phyloP scores from a whole-genome alignment of 768 basidiomycete species.

The Amyloporia xantha region DNA sequence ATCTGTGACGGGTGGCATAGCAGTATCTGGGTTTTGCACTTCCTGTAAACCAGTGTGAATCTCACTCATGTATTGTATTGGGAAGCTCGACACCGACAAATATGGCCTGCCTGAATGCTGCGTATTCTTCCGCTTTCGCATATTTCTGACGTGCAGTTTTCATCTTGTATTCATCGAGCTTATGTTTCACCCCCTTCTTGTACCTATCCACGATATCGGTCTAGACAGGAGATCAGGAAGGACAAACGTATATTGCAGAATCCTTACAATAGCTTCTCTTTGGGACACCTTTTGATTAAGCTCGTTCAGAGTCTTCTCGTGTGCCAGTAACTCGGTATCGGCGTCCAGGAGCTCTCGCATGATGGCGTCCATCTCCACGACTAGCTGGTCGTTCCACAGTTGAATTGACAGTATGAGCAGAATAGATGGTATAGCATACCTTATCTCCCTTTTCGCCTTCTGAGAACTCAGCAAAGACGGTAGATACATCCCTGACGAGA shows the following conservation, averaged over 20 bases:
- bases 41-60: slow-evolving; percentile 41
- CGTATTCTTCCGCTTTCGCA: slow-evolving; percentile 52
- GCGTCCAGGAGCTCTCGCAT: slow-evolving; percentile 70
- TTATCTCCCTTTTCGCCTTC: slow-evolving; percentile 46
- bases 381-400: slow-evolving; percentile 41
- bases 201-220: slow-evolving; percentile 47
- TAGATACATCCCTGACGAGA: slow-evolving; percentile 46
- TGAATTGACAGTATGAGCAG: too few species aligned
- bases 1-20: slow-evolving; percentile 49
- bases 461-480: slow-evolving; percentile 55
- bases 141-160: slow-evolving; percentile 80
- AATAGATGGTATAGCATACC: slow-evolving; percentile 30
- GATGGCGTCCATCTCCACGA: slow-evolving; percentile 54
- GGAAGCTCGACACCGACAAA: slow-evolving; percentile 42
- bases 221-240: slow-evolving; percentile 29
- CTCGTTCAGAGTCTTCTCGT: slow-evolving; percentile 46
- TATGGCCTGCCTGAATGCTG: slow-evolving; percentile 54
- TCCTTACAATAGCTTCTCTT: slow-evolving; percentile 56
- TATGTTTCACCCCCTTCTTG: slow-evolving; percentile 34
- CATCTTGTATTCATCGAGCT: slow-evolving; percentile 39
- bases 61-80: background rate
- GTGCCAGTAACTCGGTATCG: slow-evolving; percentile 49
- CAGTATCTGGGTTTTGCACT: slow-evolving; percentile 51
- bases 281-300: slow-evolving; percentile 50
- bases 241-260: background rate